Conservation (phyloP, 768 basidiomycete species). For the Boletus tomentosulus region DNA sequence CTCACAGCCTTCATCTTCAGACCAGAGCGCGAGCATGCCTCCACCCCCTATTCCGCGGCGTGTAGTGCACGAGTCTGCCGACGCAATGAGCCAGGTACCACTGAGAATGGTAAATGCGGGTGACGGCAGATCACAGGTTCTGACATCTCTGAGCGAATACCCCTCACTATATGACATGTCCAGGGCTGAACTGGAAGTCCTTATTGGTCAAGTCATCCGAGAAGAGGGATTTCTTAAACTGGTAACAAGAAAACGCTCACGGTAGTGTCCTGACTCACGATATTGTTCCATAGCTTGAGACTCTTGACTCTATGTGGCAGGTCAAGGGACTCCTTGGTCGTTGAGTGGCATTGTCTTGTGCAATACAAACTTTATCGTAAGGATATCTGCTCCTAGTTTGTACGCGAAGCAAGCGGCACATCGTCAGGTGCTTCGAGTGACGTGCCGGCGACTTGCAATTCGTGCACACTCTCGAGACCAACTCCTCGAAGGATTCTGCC, state of each 20-base stretch:
- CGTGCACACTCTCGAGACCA: slow-evolving; percentile 63
- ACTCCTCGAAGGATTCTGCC: slow-evolving; percentile 61
- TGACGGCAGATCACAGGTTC: slow-evolving; percentile 21
- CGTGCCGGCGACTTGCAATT: slow-evolving; percentile 54
- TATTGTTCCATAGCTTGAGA: slow-evolving; percentile 42
- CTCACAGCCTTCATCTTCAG: slow-evolving; percentile 30
- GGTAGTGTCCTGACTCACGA: neutral
- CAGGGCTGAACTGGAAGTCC: slow-evolving; percentile 46
- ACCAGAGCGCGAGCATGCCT: slow-evolving; percentile 23
- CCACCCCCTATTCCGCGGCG: slow-evolving; percentile 30
- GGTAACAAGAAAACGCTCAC: slow-evolving; percentile 38
- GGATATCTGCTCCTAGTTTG: neutral
- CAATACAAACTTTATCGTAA: neutral
- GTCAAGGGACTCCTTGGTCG: slow-evolving; percentile 37
- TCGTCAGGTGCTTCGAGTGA: slow-evolving; percentile 33
- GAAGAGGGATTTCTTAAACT: slow-evolving; percentile 77
- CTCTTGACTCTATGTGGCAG: slow-evolving; percentile 51
- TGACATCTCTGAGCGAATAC: slow-evolving; percentile 40
- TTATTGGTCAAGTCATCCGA: slow-evolving; percentile 58
- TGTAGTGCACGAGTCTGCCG: slow-evolving; percentile 1
- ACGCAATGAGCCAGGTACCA: slow-evolving; percentile 3
- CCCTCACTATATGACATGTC: slow-evolving; percentile 54
- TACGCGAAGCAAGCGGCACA: neutral
- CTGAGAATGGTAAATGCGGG: slow-evolving; percentile 4
- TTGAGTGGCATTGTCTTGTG: slow-evolving; percentile 2